Evolutionary conservation across 345 rosid genomes (phyloP).

Genomic region (Citrus trifoliata): DNA sequence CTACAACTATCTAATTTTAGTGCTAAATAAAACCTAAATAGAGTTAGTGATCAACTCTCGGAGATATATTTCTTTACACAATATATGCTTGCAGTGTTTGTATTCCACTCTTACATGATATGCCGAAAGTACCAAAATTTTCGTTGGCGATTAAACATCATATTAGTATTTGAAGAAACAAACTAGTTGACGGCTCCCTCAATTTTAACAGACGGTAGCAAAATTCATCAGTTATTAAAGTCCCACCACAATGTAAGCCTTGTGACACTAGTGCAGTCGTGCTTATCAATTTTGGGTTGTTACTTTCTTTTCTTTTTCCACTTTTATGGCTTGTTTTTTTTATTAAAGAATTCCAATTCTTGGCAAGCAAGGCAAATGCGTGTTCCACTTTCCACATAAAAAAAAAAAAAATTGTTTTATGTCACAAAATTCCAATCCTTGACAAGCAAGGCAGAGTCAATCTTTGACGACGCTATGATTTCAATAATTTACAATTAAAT

Average conservation of each 20-base stretch:
- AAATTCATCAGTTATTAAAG: not conserved
- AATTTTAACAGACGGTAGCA: not conserved
- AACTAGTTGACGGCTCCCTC: no score
- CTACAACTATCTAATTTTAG: no score
- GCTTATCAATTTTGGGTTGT: not conserved
- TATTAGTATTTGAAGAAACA: no score
- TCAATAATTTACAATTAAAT: not conserved
- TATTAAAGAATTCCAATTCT: not conserved
- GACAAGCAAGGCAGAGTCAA: constrained; percentile 2
- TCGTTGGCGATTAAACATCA: not conserved
- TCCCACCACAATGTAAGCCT: no score
- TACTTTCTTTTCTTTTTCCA: not conserved
- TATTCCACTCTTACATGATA: no score
- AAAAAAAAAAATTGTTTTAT: no score
- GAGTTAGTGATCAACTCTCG: no score
- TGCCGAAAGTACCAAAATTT: not conserved
- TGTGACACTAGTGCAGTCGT: no score
- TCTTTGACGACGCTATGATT: not conserved
- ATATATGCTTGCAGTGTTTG: no score
- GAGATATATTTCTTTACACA: no score
- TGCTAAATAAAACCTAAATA: no score
- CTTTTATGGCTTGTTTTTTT: not conserved
- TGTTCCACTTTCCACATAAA: no score
- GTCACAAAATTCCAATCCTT: not conserved
- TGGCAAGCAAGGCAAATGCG: constrained; percentile 9